Base-by-base conservation (phyloP, 2,329 filamentous ascomycete species). In the Cladophialophora carrionii region DNA sequence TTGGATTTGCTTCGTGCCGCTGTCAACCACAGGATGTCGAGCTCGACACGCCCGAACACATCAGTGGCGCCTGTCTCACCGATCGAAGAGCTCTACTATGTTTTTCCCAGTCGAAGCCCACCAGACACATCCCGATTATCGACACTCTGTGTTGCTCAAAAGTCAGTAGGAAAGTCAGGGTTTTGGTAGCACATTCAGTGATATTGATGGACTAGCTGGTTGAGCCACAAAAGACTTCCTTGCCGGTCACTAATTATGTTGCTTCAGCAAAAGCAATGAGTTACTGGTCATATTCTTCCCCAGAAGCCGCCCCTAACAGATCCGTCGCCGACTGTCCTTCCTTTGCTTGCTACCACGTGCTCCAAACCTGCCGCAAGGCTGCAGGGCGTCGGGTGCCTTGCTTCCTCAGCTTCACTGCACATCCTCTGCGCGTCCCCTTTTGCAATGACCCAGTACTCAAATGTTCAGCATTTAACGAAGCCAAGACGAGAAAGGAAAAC, bases 301-400 rank as follows among this genome's bases (percentile, higher is more conserved):
- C 69, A 63, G 68, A 70, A 67, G 68, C 71, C n/a, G 67, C 66
- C 71, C 71, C 66, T 71, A 52, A 69, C 71, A 72, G 61, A 57
- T 70, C 71, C 68, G 63, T 63, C 71, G 57, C 67, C 71, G 59
- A n/a, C 37, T 48, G 63, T 34, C 61, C 64, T 41, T 20, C 24
- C 53, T n/a, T 48, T 43, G 8, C 31, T 26, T 37, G 22, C 51
- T 63, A 29, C 29, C 29, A 46, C 24, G 24, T 24, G 43, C 55
- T 58, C 55, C 43, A 41, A 43, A 29, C n/a, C 52, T 9, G 57
- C 59, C 43, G 26, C 59, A 63, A 43, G 46, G 14, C 32, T 49
- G 46, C 54, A 54, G 29, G 60, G 61, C 63, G 49, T 61, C n/a
- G 48, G 46, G 22, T 53, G 10, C 52, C 48, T 55, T 14, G 24